Evolutionary conservation across 768 basidiomycete species (phyloP).

Genomic region (Russula emetica): DNA sequence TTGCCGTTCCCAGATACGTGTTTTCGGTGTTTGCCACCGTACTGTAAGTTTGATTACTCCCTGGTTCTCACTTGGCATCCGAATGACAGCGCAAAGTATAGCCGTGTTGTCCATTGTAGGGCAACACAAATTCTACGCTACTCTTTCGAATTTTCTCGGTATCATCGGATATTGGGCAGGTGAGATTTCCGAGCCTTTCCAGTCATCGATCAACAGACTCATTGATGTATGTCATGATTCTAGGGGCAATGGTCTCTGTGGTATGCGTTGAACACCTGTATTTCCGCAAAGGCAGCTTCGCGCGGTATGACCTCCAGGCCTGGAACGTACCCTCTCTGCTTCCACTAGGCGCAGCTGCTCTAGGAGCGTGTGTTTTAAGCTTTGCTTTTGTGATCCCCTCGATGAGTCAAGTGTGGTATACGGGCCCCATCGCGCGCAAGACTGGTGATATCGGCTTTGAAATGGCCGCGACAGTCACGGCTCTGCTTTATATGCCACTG

Average conservation of each 20-base stretch:
- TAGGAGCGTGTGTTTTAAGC: conserved; percentile 47
- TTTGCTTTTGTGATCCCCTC: conserved; percentile 57
- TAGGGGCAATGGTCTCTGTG: conserved; percentile 48
- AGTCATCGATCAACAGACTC: conserved; percentile 33
- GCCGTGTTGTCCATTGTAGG: conserved; percentile 68
- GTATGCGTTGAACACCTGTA: conserved; percentile 63
- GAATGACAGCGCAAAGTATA: conserved; percentile 38
- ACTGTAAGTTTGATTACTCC: conserved; percentile 44
- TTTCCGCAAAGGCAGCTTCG: conserved; percentile 51
- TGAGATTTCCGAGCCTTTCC: conserved; percentile 1
- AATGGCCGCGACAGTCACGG: conserved; percentile 48
- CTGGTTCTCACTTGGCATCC: not conserved
- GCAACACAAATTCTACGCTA: conserved; percentile 58
- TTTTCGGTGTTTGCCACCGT: conserved; percentile 63
- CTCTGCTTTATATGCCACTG: conserved; percentile 50
- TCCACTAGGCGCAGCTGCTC: conserved; percentile 60
- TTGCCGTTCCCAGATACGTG: conserved; percentile 61
- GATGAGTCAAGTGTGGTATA: conserved; percentile 70
- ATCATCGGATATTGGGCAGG: conserved; percentile 48
- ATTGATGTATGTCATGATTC: conserved; percentile 44
- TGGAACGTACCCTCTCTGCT: conserved; percentile 55
- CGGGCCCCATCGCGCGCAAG: conserved; percentile 58
- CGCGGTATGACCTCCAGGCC: conserved; percentile 43
- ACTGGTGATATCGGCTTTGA: conserved; percentile 74
- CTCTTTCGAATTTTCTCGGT: conserved; percentile 63